A percentile compares a stretch with the other conserved stretches of the same genome.
Conservation (phyloP, 306 rosid species). For the Begonia masoniana region DNA sequence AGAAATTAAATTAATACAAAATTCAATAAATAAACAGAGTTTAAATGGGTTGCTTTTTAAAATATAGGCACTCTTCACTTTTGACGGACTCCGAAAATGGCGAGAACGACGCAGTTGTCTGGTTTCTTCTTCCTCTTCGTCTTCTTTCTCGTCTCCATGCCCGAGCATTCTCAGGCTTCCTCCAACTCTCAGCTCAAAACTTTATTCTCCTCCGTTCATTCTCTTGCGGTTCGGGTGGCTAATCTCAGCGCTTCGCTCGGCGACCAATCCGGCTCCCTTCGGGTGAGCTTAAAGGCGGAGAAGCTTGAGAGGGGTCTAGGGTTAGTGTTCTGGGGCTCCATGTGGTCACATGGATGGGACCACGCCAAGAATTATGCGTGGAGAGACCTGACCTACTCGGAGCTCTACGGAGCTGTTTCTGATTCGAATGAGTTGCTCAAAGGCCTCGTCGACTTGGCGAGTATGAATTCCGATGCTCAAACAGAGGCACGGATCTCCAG, state of each 20-base stretch:
- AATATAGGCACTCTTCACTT: too few species aligned
- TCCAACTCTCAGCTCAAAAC: conserved; percentile 26
- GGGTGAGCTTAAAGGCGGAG: conserved; percentile 35
- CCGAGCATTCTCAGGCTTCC: conserved; percentile 33
- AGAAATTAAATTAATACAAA: too few species aligned
- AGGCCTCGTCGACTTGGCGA: conserved; percentile 37
- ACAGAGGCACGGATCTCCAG: conserved; percentile 35
- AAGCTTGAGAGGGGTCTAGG: conserved; percentile 35
- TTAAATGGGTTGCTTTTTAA: too few species aligned
- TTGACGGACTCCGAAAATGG: conserved; percentile 15
- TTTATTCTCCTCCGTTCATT: conserved; percentile 47
- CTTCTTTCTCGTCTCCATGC: conserved; percentile 27
- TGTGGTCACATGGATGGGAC: conserved; percentile 56
- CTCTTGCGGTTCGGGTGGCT: too few species aligned
- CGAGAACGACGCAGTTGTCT: conserved; percentile 26
- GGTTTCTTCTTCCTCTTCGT: conserved; percentile 11
- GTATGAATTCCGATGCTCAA: conserved; percentile 27
- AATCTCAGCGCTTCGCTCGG: too few species aligned
- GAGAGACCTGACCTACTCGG: conserved; percentile 34
- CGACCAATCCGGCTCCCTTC: conserved; percentile 41
- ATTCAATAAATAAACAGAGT: too few species aligned
- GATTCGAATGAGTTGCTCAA: conserved; percentile 48
- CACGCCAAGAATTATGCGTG: conserved; percentile 35
- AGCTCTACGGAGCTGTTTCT: conserved; percentile 37
- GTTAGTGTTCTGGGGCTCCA: conserved; percentile 32